Evolutionary conservation across 2,329 filamentous ascomycete genomes (phyloP), one percentile per base, ranked within the genome.

Genomic region (Cylindrodendrum hubeiense): DNA sequence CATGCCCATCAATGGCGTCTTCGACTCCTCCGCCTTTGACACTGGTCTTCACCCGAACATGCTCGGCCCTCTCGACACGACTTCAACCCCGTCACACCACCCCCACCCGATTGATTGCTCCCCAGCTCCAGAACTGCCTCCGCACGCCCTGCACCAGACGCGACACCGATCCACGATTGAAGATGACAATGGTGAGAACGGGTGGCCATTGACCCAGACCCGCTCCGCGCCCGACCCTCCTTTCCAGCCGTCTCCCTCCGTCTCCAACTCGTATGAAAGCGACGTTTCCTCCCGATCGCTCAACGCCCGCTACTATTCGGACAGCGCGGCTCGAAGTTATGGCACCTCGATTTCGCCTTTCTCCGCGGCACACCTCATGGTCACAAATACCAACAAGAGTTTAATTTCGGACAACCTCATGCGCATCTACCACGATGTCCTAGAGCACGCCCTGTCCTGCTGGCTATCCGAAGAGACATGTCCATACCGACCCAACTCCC

Each of bases 381-480:
- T 67, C 54, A 67, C 70, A 5, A 74, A 68, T 37, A 75, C 72
- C 19, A 75, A 75, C 60, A 75, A 73, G 63, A 66, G 64, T 28
- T 51, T 75, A n/a, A 75, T 75, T 8, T 71, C 73, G 28, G 73
- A 75, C 19, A 75, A 74, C 22, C 39, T 74, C 5, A 74, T 74
- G 72, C 66, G 72, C 47, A 82, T 87, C 34, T 87, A 87, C 70
- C 85, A 87, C 67, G 84, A 87, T 66, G 85, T 84, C 30, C 78
- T 87, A 67, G 85, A 87, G 67, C 83, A 86, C 68, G 84, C 82
- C 13, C 74, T 87, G 7, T 83, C 84, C 2, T 87, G 85, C 70
- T 87, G 85, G 85, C 68, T 87, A 19, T 85, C 84, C 0, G 85
- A 87, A 65, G 79, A 81, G 50, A 87, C 84, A 3, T 87, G 85